Evolutionary conservation across 441 rosid genomes (phyloP), one percentile per base, ranked within the genome.

Genomic region (Jatropha multifida): DNA sequence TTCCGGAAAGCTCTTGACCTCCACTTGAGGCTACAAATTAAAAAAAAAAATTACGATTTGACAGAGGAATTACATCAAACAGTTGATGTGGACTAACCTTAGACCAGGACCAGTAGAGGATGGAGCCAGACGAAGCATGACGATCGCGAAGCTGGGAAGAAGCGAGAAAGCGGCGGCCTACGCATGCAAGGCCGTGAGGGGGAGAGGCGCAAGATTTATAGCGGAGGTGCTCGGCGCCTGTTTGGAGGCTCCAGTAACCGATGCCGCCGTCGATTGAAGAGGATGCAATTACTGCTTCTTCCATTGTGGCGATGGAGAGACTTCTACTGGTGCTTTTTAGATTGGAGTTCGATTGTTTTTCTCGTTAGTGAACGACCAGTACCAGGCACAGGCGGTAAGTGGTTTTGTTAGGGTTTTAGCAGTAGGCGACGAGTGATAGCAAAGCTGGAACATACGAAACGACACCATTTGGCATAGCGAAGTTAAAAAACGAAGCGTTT

Each of bases 51-150:
- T 38, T 37, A 27, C 12, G 55, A 37, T 76, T 32, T 59, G 37
- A 37, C 9, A 1, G 26, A 66, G 42, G 63, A 75, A 74, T 73
- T 60, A 49, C 26, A 78, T 76, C 73, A 27, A 84, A 82, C 77
- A 77, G 20, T 26, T 75, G 38, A 56, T 5, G 27, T 5, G 49
- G 5, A 56, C 11, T 52, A 46, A 90, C 97, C 95, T 89, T 92
- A 46, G 69, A 84, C 93, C 95, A 93, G 20, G 93, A 89, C 98
- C 94, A 95, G 82, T 85, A 90, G 65, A 86, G 84, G 56, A 94
- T 73, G 62, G 90, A 83, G 68, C 97, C 95, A 27, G 90, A 85
- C 5, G 92, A 67, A 46, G 90, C 86, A 3, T 86, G 81, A 51
- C 86, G 74, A 7, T 88, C 87, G 15, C 90, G 90, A 42, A 88